Evolutionary conservation across 139 green algal species (phyloP).

Genomic region (Tetradesmus lagerheimii): DNA sequence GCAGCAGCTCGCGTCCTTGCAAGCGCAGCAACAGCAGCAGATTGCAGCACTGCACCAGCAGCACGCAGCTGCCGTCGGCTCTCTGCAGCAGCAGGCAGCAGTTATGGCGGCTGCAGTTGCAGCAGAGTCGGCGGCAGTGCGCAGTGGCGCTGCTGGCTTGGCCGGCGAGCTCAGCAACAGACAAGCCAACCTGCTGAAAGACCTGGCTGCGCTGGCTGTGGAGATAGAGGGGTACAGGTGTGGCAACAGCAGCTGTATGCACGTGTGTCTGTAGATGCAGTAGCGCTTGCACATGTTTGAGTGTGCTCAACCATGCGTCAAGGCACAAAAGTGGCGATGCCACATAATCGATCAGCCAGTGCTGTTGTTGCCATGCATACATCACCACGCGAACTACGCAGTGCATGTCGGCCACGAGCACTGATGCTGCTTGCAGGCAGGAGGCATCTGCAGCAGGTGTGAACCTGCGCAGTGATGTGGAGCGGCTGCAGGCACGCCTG

Average conservation of each 20-base stretch:
- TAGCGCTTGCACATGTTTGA: no score
- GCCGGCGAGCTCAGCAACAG: neutral
- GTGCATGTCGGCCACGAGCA: no score
- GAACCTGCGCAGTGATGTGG: conserved; percentile 7
- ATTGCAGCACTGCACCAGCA: conserved; percentile 28
- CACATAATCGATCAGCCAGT: no score
- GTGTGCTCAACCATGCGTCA: neutral
- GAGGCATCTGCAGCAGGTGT: conserved; percentile 24
- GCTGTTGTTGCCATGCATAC: neutral
- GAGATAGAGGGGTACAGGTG: conserved; percentile 42
- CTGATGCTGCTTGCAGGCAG: neutral
- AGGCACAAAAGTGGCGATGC: no score
- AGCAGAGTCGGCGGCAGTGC: conserved; percentile 30
- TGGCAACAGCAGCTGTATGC: neutral
- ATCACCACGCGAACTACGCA: no score
- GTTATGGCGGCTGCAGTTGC: neutral
- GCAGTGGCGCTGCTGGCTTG: neutral
- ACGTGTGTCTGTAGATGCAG: no score
- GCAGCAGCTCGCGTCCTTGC: neutral
- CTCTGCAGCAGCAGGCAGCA: conserved; percentile 23
- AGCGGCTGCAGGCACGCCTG: conserved; percentile 17
- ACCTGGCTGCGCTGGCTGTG: conserved; percentile 29
- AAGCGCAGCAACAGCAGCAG: conserved; percentile 29
- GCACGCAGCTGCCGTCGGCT: conserved; percentile 6
- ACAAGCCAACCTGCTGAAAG: conserved; percentile 22